Evolutionary conservation across 805 yeast species (phyloP).

Genomic region (Saturnispora silvae): DNA sequence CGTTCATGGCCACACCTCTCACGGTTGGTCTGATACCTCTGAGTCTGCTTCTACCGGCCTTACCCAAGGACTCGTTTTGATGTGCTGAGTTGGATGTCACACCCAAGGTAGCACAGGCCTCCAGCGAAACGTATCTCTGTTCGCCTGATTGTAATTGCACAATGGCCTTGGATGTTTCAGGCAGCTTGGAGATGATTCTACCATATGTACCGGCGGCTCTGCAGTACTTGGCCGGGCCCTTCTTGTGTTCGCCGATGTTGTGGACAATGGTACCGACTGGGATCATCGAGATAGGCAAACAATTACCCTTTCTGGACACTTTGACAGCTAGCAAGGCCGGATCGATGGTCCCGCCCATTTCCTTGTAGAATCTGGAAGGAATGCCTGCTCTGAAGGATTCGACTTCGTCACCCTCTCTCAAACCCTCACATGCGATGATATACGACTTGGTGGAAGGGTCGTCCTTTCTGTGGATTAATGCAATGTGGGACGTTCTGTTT

Average conservation of each 20-base stretch:
- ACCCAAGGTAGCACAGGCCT: conserved; percentile 91
- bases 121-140: conserved; percentile 76
- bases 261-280: conserved; percentile 92
- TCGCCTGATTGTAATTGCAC: conserved; percentile 86
- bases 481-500: conserved; percentile 86
- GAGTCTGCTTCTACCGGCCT: conserved; percentile 92
- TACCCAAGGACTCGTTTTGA: conserved; percentile 82
- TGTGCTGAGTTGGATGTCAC: conserved; percentile 88
- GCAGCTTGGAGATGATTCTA: conserved; percentile 69
- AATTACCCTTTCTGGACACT: conserved; percentile 87
- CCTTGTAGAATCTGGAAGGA: conserved; percentile 59
- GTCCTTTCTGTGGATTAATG: conserved; percentile 53
- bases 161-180: conserved; percentile 60
- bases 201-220: conserved; percentile 94
- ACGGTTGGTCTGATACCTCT: conserved; percentile 90
- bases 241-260: conserved; percentile 66
- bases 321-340: conserved; percentile 83
- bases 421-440: conserved; percentile 83
- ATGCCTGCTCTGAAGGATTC: conserved; percentile 87
- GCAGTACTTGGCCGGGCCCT: conserved; percentile 80
- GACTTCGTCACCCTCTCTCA: conserved; percentile 84
- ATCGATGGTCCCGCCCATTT: conserved; percentile 87
- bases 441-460: conserved; percentile 58
- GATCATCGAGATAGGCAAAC: conserved; percentile 83
- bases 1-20: conserved; percentile 98